Conservation (phyloP, 2,329 filamentous ascomycete genomes). For the Lachnellula suecica region DNA sequence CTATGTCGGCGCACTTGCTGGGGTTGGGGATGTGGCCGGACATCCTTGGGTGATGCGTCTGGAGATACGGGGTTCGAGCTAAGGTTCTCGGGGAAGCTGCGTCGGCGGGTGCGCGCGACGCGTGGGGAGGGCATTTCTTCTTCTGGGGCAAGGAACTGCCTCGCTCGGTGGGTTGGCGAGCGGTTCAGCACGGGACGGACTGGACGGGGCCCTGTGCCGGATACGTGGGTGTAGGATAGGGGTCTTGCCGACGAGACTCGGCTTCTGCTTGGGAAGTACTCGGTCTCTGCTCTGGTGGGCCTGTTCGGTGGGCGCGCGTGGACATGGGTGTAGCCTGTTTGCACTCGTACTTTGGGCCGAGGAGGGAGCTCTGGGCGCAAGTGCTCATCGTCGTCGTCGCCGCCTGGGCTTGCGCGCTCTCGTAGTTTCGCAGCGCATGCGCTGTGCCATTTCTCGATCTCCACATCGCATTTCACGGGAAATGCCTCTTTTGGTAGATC, state of each 20-base stretch:
- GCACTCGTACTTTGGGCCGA: conserved; percentile 28
- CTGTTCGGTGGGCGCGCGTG: conserved; percentile 24
- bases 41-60: conserved; percentile 37
- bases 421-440: conserved; percentile 70
- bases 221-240: conserved; percentile 22
- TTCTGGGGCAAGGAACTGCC: conserved; percentile 41
- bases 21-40: conserved; percentile 27
- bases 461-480: conserved; percentile 69
- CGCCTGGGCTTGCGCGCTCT: conserved; percentile 48
- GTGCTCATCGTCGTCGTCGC: conserved; percentile 29
- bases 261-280: conserved; percentile 22
- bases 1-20: conserved; percentile 45
- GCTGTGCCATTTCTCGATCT: conserved; percentile 87
- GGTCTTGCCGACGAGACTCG: conserved; percentile 17
- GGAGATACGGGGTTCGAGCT: conserved; percentile 19
- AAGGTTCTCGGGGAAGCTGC: conserved; percentile 30
- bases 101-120: conserved; percentile 20
- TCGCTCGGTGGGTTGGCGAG: conserved; percentile 35
- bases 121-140: conserved; percentile 30
- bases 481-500: conserved; percentile 63
- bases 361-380: conserved; percentile 25
- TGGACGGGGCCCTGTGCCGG: conserved; percentile 19
- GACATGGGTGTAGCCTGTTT: conserved; percentile 28
- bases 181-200: conserved; percentile 28
- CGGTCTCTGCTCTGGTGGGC: conserved; percentile 12